phyloP scores from a whole-genome alignment of 2,329 filamentous ascomycete genomes.

The Lecanicillium sp. region DNA sequence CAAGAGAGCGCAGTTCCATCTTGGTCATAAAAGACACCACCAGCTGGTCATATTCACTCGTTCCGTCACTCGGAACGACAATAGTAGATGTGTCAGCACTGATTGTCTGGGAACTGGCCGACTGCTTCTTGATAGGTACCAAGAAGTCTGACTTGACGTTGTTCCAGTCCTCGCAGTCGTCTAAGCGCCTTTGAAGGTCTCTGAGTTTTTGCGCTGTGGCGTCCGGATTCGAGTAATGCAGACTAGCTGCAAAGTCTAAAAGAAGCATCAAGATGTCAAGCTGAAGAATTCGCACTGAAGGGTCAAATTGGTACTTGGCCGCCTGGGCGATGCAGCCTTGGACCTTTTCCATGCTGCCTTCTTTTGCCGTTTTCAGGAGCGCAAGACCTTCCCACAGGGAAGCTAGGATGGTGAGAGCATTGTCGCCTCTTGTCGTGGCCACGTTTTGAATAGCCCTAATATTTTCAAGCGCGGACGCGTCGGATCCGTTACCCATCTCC shows the following conservation, averaged over 20 bases:
- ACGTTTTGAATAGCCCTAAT: constrained; percentile 53
- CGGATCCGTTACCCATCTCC: constrained; percentile 50
- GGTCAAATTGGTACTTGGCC: constrained; percentile 60
- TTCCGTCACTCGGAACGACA: constrained; percentile 36
- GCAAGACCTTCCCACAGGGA: constrained; percentile 62
- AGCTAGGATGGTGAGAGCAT: constrained; percentile 55
- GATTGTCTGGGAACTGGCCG: constrained; percentile 38
- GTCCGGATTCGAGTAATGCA: constrained; percentile 54
- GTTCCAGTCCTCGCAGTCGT: constrained; percentile 45
- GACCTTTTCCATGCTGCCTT: constrained; percentile 60
- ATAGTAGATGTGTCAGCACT: constrained; percentile 50
- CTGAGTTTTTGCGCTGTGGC: constrained; percentile 51
- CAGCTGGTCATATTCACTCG: constrained; percentile 43
- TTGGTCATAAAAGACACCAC: constrained; percentile 54
- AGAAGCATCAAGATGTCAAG: constrained; percentile 57
- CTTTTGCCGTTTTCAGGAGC: constrained; percentile 54
- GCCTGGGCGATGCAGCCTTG: constrained; percentile 68
- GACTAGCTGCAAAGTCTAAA: constrained; percentile 61
- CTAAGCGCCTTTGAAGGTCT: constrained; percentile 52
- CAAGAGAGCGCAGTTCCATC: constrained; percentile 46
- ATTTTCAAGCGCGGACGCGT: constrained; percentile 58
- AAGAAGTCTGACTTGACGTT: constrained; percentile 39
- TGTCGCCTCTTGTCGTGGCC: constrained; percentile 52
- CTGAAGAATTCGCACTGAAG: constrained; percentile 55
- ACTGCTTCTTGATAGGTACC: constrained; percentile 47